phyloP scores from a whole-genome alignment of 176 grass and related monocot genomes.

The Oryza punctata region DNA sequence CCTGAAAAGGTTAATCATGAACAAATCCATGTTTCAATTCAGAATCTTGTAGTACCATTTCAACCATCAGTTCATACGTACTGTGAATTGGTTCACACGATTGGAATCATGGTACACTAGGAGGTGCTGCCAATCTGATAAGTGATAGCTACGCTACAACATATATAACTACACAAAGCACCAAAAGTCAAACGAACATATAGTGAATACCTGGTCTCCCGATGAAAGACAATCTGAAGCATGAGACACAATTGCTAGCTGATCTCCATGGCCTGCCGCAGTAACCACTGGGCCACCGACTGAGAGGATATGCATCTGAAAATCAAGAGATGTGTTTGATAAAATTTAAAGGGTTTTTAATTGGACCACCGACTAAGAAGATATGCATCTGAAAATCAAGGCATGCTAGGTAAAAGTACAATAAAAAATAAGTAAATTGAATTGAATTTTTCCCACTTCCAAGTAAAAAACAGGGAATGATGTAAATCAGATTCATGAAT shows the following conservation, averaged over 20 bases:
- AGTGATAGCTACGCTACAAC: neutral
- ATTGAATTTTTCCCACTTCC: neutral
- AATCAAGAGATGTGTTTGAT: slow-evolving; percentile 13
- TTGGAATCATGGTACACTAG: neutral
- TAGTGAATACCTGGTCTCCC: slow-evolving; percentile 73
- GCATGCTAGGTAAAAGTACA: neutral
- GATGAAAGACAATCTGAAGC: slow-evolving; percentile 89
- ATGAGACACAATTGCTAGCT: slow-evolving; percentile 85
- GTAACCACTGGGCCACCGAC: slow-evolving; percentile 84
- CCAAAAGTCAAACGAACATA: neutral
- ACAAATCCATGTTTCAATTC: slow-evolving; percentile 27
- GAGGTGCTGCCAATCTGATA: neutral
- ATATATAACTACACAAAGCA: neutral
- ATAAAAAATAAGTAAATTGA: neutral
- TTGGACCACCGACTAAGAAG: slow-evolving; percentile 72
- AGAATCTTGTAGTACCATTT: slow-evolving; percentile 12
- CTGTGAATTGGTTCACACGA: neutral
- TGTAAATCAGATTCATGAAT: neutral
- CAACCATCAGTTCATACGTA: neutral
- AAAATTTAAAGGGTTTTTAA: neutral
- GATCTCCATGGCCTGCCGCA: slow-evolving; percentile 65
- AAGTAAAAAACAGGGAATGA: neutral
- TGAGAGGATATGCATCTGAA: slow-evolving; percentile 83
- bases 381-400: slow-evolving; percentile 72
- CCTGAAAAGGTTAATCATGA: slow-evolving; percentile 43